Evolutionary conservation across 441 rosid species (phyloP).

Genomic region (Eutrema salsugineum): DNA sequence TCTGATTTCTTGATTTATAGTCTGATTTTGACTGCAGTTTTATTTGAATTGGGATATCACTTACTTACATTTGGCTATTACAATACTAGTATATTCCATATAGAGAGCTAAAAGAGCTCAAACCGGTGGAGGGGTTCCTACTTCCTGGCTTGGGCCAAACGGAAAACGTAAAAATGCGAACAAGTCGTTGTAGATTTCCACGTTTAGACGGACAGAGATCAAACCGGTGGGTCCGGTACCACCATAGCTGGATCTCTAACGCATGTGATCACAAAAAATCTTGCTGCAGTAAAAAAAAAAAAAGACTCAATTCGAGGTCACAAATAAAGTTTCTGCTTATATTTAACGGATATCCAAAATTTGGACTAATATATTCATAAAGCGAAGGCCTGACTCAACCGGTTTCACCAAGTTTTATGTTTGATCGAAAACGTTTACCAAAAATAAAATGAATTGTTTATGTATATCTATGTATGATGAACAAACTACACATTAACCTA

Average conservation of each 20-base stretch:
- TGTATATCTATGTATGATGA: too few species aligned
- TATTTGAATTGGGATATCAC: background rate
- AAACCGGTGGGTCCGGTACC: constrained; percentile 25
- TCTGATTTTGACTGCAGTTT: background rate
- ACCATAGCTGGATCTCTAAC: background rate
- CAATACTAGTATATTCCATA: background rate
- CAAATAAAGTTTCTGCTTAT: background rate
- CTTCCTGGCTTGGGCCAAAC: background rate
- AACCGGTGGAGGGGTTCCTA: background rate
- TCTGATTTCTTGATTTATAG: background rate
- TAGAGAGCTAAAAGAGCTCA: too few species aligned
- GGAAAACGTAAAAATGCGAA: constrained; percentile 1
- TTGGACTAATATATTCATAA: background rate
- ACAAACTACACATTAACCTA: too few species aligned
- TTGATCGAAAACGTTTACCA: too few species aligned
- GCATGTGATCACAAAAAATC: constrained; percentile 10
- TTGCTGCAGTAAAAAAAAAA: background rate
- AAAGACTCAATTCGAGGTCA: background rate
- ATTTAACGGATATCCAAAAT: background rate
- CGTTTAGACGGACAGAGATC: constrained; percentile 14
- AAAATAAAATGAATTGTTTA: too few species aligned
- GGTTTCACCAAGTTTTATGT: background rate
- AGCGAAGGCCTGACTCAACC: background rate
- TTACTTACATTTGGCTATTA: background rate
- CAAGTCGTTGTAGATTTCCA: constrained; percentile 12